A percentile compares a stretch with the other conserved stretches of the same genome.
phyloP scores from a whole-genome alignment of 306 rosid species.

The Purshia tridentata region DNA sequence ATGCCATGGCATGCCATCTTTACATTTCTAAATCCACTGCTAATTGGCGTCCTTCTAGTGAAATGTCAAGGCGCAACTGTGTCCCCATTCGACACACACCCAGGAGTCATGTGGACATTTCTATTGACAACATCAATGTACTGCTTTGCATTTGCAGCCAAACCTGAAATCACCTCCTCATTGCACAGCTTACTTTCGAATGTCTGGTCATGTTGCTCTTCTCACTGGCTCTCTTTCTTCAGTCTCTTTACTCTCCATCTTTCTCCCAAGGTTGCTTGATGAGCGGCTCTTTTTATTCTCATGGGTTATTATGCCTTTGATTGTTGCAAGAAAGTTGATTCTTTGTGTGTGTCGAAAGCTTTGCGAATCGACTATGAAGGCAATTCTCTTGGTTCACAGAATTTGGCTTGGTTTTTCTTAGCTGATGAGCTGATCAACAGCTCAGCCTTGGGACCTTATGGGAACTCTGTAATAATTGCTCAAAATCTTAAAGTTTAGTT shows the following conservation, averaged over 20 bases:
- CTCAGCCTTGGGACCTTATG: too few relatives aligned
- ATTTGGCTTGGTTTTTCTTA: background rate
- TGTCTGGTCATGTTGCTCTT: constrained; percentile 13
- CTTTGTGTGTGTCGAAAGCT: background rate
- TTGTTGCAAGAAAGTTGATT: background rate
- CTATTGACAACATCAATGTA: background rate
- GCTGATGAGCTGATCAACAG: too few relatives aligned
- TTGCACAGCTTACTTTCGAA: background rate
- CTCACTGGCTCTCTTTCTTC: constrained; percentile 11
- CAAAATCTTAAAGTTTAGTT: too few relatives aligned
- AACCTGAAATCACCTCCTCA: background rate
- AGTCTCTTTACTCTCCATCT: constrained; percentile 14
- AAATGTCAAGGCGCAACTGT: constrained; percentile 1
- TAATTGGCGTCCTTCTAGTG: constrained; percentile 17
- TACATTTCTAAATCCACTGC: constrained; percentile 21
- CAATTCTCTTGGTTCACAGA: background rate
- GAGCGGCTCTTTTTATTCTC: background rate
- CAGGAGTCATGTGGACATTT: constrained; percentile 6
- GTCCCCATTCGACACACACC: constrained; percentile 12
- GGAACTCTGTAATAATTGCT: too few relatives aligned
- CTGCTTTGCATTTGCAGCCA: constrained; percentile 21
- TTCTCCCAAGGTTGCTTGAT: background rate
- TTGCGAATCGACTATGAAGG: background rate
- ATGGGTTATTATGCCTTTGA: constrained; percentile 17
- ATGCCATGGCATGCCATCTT: constrained; percentile 23